Conservation (phyloP, 331 rosid genomes). For the Dryas integrifolia region DNA sequence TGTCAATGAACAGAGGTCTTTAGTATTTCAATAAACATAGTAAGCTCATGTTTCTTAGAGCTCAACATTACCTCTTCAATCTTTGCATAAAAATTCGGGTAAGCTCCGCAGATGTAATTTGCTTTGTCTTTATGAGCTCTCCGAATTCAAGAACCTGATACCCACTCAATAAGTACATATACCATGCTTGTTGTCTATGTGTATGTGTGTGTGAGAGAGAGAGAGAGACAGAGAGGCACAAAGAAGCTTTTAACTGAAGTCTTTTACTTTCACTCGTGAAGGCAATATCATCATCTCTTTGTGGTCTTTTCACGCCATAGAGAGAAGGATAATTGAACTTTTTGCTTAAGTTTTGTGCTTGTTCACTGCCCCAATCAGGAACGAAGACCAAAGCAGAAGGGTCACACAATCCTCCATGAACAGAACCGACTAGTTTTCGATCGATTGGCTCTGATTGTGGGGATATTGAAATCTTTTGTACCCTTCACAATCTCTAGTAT, state of each 20-base stretch:
- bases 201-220: neutral
- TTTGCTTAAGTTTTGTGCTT: slow-evolving; percentile 14
- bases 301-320: slow-evolving; percentile 43
- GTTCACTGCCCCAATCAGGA: slow-evolving; percentile 44
- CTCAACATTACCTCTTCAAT: slow-evolving; percentile 53
- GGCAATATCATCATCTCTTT: slow-evolving; percentile 61
- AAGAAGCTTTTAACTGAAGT: no score
- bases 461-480: slow-evolving; percentile 49
- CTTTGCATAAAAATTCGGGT: slow-evolving; percentile 59
- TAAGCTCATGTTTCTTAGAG: neutral
- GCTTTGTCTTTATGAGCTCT: slow-evolving; percentile 58
- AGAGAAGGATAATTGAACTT: slow-evolving; percentile 47
- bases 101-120: slow-evolving; percentile 70
- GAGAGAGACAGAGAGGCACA: neutral
- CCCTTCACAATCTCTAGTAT: slow-evolving; percentile 50
- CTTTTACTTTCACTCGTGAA: slow-evolving; percentile 55
- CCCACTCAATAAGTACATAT: neutral
- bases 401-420: slow-evolving; percentile 61
- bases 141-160: slow-evolving; percentile 71
- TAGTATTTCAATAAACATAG: neutral
- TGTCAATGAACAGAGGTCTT: slow-evolving; percentile 6
- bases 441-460: slow-evolving; percentile 55
- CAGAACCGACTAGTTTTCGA: slow-evolving; percentile 59
- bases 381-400: slow-evolving; percentile 57
- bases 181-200: neutral